phyloP scores from a whole-genome alignment of 495 filamentous ascomycete species.

The Beverwykella pulmonaria region DNA sequence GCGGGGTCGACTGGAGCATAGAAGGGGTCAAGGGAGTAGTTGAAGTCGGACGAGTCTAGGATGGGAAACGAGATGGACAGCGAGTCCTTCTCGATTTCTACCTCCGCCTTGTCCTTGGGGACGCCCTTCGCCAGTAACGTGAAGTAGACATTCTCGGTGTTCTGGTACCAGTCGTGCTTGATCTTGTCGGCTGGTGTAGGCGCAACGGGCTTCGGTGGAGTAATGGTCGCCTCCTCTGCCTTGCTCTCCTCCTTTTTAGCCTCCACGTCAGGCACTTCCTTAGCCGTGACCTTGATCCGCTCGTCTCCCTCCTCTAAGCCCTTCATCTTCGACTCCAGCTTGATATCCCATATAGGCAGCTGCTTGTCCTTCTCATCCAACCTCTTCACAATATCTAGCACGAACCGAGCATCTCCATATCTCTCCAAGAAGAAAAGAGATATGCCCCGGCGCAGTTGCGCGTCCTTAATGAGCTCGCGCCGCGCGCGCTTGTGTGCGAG shows the following conservation, averaged over 20 bases:
- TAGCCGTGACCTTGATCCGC: conserved; percentile 58
- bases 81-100: conserved; percentile 61
- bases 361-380: conserved; percentile 63
- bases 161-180: conserved; percentile 82
- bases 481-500: conserved; percentile 73
- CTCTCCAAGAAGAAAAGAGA: conserved; percentile 69
- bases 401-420: conserved; percentile 75
- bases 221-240: neutral
- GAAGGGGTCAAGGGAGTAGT: conserved; percentile 72
- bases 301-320: conserved; percentile 57
- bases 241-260: conserved; percentile 46
- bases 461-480: conserved; percentile 74
- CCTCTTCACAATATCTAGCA: conserved; percentile 67
- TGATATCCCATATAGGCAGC: conserved; percentile 65
- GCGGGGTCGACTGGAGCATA: conserved; percentile 65
- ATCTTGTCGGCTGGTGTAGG: conserved; percentile 64
- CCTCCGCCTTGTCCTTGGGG: conserved; percentile 60
- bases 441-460: conserved; percentile 80
- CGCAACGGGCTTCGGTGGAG: conserved; percentile 37
- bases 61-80: conserved; percentile 70
- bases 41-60: conserved; percentile 57
- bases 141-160: conserved; percentile 63
- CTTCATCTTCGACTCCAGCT: conserved; percentile 58
- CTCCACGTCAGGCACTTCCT: conserved; percentile 65
- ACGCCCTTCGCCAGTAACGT: conserved; percentile 74